A percentile compares a stretch with the other conserved stretches of the same genome.
phyloP scores from a whole-genome alignment of 768 basidiomycete species.

The Udeniomyces megalosporus region DNA sequence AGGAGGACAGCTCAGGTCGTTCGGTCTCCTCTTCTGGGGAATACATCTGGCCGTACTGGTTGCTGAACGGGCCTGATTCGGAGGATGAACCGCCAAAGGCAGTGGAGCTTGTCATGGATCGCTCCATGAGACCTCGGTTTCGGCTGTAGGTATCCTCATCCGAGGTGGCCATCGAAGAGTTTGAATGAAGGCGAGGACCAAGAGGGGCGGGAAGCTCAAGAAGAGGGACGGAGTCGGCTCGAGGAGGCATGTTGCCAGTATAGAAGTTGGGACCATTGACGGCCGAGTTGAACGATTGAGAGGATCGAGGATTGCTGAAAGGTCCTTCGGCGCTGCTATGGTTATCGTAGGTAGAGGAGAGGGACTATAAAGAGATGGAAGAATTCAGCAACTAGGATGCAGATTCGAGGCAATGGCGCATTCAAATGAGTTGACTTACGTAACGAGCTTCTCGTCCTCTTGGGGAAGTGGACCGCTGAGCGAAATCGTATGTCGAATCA shows the following conservation, averaged over 20 bases:
- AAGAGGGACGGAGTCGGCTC: conserved; percentile 16
- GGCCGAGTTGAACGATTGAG: conserved; percentile 17
- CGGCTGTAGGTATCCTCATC: neutral
- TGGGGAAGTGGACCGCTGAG: conserved; percentile 32
- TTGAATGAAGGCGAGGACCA: neutral
- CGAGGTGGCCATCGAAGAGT: no score
- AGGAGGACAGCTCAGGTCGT: conserved; percentile 29
- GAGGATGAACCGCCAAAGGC: neutral
- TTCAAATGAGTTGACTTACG: neutral
- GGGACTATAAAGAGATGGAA: conserved; percentile 45
- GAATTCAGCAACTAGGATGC: conserved; percentile 20
- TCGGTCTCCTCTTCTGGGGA: conserved; percentile 21
- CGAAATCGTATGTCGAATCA: conserved; percentile 50
- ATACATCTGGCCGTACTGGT: conserved; percentile 4
- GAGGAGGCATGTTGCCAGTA: conserved; percentile 22
- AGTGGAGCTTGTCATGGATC: neutral
- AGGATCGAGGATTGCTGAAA: conserved; percentile 12
- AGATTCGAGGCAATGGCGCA: no score
- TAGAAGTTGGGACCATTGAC: conserved; percentile 22
- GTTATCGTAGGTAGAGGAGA: conserved; percentile 62
- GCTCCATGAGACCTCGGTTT: neutral
- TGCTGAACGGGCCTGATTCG: conserved; percentile 6
- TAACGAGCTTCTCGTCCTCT: neutral
- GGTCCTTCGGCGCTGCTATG: conserved; percentile 27
- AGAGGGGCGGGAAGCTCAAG: conserved; percentile 17